Evolutionary conservation across 2,329 filamentous ascomycete species (phyloP), one percentile per base, ranked within the genome.

Genomic region (Tolypocladium pustulatum): DNA sequence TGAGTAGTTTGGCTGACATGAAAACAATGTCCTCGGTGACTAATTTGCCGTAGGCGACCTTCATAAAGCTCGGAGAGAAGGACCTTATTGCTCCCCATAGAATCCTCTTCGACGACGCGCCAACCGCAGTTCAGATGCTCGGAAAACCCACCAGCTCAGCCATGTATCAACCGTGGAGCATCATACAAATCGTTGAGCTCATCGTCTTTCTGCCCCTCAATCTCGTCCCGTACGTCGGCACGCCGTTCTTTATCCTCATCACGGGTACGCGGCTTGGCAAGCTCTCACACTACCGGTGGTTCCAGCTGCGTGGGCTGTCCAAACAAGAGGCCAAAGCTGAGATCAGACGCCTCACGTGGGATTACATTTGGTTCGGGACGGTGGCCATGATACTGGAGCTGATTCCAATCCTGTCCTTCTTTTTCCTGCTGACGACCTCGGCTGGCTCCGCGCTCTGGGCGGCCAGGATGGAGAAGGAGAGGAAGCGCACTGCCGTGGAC

Each of bases 321-420:
- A 91, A 87, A 71, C 85, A 88, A 65, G 83, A 95, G 68, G 81
- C 85, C 62, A 90, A 90, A 66, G 77, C 76, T 34, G 90, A 89
- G 65, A 82, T 93, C 34, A 80, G 80, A 60, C 78, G 77, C 51
- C 81, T 88, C 57, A 78, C 83, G 61, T 89, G 90, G 83, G 89
- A 94, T 60, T 97, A 97, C 70, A 87, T 91, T 17, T 96, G 90
- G 90, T 97, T 97, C 68, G 94, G 94, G 20, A 90, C 89, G 0
- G 80, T 94, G 4, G 90, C 91, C 55, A 84, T 97, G 76, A 71
- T 91, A 8, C 74, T 97, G 34, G 90, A 97, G 74, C 81, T 97
- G n/a, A 80, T 97, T 10, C 94, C 94, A 1, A 81, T 93, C 15
- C 73, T 97, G 55, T 95, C 89, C n/a, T 95, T 99, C 80, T 86